Evolutionary conservation across 1,284 basidiomycete species (phyloP).

Genomic region (Ustilago hordei): DNA sequence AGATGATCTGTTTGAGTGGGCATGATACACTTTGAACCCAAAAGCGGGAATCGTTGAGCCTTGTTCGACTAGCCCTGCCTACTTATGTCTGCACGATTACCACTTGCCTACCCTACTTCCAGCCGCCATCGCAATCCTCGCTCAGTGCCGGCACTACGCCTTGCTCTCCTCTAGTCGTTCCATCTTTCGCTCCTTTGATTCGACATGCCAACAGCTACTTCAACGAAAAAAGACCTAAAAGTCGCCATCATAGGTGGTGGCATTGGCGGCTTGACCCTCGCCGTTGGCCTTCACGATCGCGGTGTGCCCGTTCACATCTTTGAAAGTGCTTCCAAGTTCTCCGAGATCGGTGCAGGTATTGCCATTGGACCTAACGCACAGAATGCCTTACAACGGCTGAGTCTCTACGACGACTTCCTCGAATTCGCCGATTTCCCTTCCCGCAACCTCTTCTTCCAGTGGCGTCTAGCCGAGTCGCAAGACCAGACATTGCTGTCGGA

Average conservation of each 20-base stretch:
- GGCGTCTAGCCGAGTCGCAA: slow-evolving; percentile 40
- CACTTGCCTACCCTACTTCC: not conserved
- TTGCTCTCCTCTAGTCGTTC: not conserved
- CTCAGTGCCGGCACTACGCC: not conserved
- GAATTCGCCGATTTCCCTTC: slow-evolving; percentile 38
- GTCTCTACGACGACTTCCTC: slow-evolving; percentile 40
- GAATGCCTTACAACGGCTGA: slow-evolving; percentile 33
- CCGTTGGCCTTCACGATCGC: slow-evolving; percentile 35
- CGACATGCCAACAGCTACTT: slow-evolving; percentile 3
- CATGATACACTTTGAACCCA: not conserved
- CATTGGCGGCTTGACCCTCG: slow-evolving; percentile 52
- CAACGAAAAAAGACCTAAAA: slow-evolving; percentile 37
- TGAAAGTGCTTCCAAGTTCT: slow-evolving; percentile 42
- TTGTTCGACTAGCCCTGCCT: not conserved
- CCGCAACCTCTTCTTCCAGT: slow-evolving; percentile 56
- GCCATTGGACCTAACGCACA: slow-evolving; percentile 35
- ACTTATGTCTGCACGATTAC: not conserved
- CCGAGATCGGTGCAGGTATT: slow-evolving; percentile 53
- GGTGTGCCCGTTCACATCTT: slow-evolving; percentile 44
- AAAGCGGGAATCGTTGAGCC: not conserved
- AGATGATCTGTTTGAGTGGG: not conserved
- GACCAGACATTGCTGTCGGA: slow-evolving; percentile 37
- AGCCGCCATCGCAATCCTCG: no score
- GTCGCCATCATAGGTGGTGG: slow-evolving; percentile 53
- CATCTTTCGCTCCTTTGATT: no score